Conservation (phyloP, 495 filamentous ascomycete genomes). For the Monascus purpureus region DNA sequence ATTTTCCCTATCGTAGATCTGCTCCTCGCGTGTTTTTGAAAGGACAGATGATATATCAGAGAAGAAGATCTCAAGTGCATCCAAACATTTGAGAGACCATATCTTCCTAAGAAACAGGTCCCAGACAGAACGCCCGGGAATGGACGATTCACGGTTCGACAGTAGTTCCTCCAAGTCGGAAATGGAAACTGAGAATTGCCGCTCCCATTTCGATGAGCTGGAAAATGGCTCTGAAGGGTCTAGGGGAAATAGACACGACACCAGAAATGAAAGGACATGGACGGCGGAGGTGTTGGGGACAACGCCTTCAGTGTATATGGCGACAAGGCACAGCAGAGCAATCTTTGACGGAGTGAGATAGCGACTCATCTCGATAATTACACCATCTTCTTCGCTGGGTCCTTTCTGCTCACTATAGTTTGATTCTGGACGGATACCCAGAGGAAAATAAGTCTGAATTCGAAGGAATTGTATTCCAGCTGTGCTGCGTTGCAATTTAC, state of each 20-base stretch:
- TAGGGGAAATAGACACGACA: constrained; percentile 52
- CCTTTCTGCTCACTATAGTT: too few relatives aligned
- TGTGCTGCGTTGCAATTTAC: too few relatives aligned
- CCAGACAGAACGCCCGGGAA: constrained; percentile 71
- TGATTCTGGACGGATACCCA: too few relatives aligned
- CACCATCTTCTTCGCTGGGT: not conserved
- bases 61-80: constrained; percentile 61
- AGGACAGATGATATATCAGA: constrained; percentile 40
- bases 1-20: constrained; percentile 34
- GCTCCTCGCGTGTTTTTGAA: constrained; percentile 44
- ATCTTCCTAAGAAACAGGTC: constrained; percentile 72
- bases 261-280: constrained; percentile 76
- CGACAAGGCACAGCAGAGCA: constrained; percentile 63
- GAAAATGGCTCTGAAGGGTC: constrained; percentile 18
- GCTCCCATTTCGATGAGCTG: constrained; percentile 20
- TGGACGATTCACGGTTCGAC: constrained; percentile 42
- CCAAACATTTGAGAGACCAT: constrained; percentile 71
- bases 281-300: constrained; percentile 64
- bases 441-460: too few relatives aligned
- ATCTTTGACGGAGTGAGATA: constrained; percentile 80
- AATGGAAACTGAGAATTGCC: constrained; percentile 43
- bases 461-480: too few relatives aligned
- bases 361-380: constrained; percentile 43
- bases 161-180: constrained; percentile 54
- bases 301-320: constrained; percentile 60